A percentile compares a stretch with the other conserved stretches of the same genome.
These are phyloP conservation scores for Bidens hawaiensis DNA, from an alignment of 140 eudicot genomes.

Conservation along the genomic window DNA sequence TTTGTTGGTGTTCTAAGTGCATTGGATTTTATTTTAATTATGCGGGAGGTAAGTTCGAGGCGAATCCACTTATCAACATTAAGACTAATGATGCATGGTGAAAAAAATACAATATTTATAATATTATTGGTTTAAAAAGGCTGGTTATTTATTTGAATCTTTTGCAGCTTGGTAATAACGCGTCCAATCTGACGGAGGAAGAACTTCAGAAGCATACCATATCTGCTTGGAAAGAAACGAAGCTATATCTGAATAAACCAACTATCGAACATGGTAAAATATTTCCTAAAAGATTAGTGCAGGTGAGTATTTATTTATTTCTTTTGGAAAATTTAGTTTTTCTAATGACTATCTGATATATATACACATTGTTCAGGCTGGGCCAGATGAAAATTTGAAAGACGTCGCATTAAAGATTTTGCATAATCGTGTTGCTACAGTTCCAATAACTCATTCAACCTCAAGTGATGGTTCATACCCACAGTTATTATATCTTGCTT, in stretches of 20 bases:
- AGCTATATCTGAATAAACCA: conserved; percentile 59
- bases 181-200: conserved; percentile 92
- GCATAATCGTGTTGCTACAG: conserved; percentile 64
- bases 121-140: not conserved
- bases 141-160: conserved; percentile 2
- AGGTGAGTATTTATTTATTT: conserved; percentile 53
- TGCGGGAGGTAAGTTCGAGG: conserved; percentile 74
- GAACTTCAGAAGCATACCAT: conserved; percentile 96
- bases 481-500: conserved; percentile 88
- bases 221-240: conserved; percentile 97
- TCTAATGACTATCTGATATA: conserved; percentile 8
- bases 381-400: conserved; percentile 82
- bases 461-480: conserved; percentile 74
- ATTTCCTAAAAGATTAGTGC: conserved; percentile 50
- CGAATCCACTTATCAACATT: conserved; percentile 12
- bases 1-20: conserved; percentile 94
- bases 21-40: conserved; percentile 83
- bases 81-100: not conserved
- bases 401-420: conserved; percentile 70
- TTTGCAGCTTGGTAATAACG: conserved; percentile 85
- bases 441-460: conserved; percentile 72
- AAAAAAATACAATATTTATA: not conserved
- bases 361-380: conserved; percentile 55
- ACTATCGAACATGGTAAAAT: conserved; percentile 47
- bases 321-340: conserved; percentile 4